These are phyloP conservation scores for Paratinospora sagittata DNA, from an alignment of 164 flowering plant species.

Conservation along the genomic window DNA sequence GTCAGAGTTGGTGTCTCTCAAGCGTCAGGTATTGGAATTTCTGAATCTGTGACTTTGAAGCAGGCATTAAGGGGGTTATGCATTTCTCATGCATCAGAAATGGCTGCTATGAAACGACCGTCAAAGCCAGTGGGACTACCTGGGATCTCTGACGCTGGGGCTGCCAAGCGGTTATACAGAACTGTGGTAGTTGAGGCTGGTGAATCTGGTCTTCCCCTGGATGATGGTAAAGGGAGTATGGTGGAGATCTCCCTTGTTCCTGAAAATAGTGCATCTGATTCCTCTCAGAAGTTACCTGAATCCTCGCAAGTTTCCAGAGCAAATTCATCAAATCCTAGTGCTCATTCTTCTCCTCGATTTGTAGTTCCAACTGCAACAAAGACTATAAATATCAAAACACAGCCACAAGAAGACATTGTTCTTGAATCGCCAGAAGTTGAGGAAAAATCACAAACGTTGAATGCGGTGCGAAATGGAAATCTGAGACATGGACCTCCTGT, in stretches of 20 bases:
- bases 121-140: conserved; percentile 44
- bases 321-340: conserved; percentile 20
- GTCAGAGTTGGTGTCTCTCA: conserved; percentile 48
- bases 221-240: conserved; percentile 41
- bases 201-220: conserved; percentile 32
- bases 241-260: conserved; percentile 66
- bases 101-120: conserved; percentile 77
- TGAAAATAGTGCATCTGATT: conserved; percentile 23
- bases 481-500: background rate
- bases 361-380: conserved; percentile 14
- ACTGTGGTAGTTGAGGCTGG: conserved; percentile 52
- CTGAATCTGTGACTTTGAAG: conserved; percentile 68
- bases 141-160: conserved; percentile 46
- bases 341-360: conserved; percentile 18
- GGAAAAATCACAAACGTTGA: background rate
- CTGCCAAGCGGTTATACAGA: conserved; percentile 48
- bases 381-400: conserved; percentile 12
- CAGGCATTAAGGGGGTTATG: conserved; percentile 85
- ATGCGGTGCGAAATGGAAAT: background rate
- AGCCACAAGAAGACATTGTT: conserved; percentile 19
- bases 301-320: conserved; percentile 15
- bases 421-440: conserved; percentile 5
- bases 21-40: conserved; percentile 60
- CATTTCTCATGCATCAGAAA: conserved; percentile 89
- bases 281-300: conserved; percentile 27